Percentiles rank a stretch among this genome's conserved stretches.
Conservation (phyloP, 2,329 filamentous ascomycete genomes). For the Penicillium aurantiogriseum region DNA sequence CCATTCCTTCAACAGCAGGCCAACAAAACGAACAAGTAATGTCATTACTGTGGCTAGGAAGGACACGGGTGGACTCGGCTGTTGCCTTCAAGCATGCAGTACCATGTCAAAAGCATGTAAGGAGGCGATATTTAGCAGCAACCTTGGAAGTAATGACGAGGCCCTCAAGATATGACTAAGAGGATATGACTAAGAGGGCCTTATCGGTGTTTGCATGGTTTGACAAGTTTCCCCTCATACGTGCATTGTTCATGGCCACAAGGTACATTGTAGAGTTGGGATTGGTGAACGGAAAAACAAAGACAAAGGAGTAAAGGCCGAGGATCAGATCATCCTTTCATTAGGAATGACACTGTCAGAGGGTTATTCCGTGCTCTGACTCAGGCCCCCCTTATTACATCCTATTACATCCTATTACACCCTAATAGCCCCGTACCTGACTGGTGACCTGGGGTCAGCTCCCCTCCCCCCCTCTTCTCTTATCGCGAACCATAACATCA, state of each 20-base stretch:
- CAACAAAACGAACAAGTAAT: constrained; percentile 3
- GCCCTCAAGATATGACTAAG: background rate
- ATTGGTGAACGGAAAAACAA: constrained; percentile 4
- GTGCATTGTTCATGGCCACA: constrained; percentile 2
- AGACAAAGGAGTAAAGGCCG: background rate
- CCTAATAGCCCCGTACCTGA: constrained; percentile 12
- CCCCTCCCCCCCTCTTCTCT: constrained; percentile 12
- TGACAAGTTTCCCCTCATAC: constrained; percentile 7
- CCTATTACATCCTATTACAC: constrained; percentile 12
- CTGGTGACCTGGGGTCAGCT: constrained; percentile 13
- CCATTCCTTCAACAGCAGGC: background rate
- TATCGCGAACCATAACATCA: constrained; percentile 17
- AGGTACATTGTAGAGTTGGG: constrained; percentile 5
- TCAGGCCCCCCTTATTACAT: constrained; percentile 18
- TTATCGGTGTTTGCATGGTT: constrained; percentile 10
- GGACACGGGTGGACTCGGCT: background rate
- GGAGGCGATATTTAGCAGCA: background rate
- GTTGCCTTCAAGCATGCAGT: background rate
- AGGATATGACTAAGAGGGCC: constrained; percentile 1
- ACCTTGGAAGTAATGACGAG: background rate
- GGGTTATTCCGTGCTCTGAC: constrained; percentile 16
- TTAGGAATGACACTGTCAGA: constrained; percentile 2
- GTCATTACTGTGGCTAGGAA: background rate
- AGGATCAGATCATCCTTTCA: constrained; percentile 1
- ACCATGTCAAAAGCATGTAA: constrained; percentile 1